A percentile compares a stretch with the other conserved stretches of the same genome.
These are phyloP conservation scores for Alternaria burnsii DNA, from an alignment of 2,329 filamentous ascomycete species.

Conservation along the genomic window DNA sequence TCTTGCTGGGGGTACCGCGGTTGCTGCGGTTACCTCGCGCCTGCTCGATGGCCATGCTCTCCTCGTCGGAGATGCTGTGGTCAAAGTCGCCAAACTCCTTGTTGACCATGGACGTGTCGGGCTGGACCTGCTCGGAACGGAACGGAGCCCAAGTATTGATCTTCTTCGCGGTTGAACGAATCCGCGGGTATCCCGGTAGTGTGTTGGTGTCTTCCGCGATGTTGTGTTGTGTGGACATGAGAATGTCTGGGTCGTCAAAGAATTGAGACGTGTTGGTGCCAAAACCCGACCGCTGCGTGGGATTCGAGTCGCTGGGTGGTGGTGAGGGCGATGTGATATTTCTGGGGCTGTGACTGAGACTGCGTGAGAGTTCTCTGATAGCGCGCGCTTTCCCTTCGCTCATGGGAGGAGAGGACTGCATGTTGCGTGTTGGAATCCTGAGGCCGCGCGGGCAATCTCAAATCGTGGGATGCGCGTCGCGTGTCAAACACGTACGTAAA, in stretches of 20 bases:
- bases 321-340: slow-evolving; percentile 42
- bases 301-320: slow-evolving; percentile 48
- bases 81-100: slow-evolving; percentile 53
- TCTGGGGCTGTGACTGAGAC: slow-evolving; percentile 45
- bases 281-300: slow-evolving; percentile 44
- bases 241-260: slow-evolving; percentile 47
- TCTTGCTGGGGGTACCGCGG: slow-evolving; percentile 50
- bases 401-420: slow-evolving; percentile 49
- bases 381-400: slow-evolving; percentile 51
- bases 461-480: slow-evolving; percentile 34
- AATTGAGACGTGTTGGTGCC: slow-evolving; percentile 37
- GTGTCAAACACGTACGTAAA: slow-evolving; percentile 32
- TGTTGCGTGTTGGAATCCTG: slow-evolving; percentile 32
- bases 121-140: slow-evolving; percentile 44
- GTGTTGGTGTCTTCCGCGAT: slow-evolving; percentile 49
- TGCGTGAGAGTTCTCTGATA: slow-evolving; percentile 49
- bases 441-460: slow-evolving; percentile 7
- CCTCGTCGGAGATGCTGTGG: slow-evolving; percentile 54
- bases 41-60: slow-evolving; percentile 65
- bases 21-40: slow-evolving; percentile 58
- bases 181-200: slow-evolving; percentile 43
- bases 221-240: slow-evolving; percentile 51
- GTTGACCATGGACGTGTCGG: slow-evolving; percentile 51
- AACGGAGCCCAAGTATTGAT: slow-evolving; percentile 49
- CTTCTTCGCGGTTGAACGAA: slow-evolving; percentile 51